Percentiles rank a stretch among this genome's conserved stretches.
Evolutionary conservation across 257 asterid genomes (phyloP).

Genomic region (Parsonsia alboflavescens): DNA sequence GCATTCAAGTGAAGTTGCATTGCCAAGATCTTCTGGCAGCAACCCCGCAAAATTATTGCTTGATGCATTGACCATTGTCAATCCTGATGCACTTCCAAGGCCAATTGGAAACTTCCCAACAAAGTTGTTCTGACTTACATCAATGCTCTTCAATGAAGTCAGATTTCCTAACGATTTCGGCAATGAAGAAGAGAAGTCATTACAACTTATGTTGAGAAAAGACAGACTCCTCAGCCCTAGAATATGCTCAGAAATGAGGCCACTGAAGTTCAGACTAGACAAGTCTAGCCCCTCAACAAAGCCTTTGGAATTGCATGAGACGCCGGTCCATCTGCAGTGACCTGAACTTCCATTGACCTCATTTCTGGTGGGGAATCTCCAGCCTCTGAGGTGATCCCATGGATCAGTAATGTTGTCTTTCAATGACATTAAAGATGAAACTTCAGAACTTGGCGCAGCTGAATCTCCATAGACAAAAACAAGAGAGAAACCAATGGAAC

Average conservation of each 20-base stretch:
- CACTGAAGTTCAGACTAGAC: constrained; percentile 51
- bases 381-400: constrained; percentile 33
- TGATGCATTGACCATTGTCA: constrained; percentile 42
- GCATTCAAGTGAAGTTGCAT: constrained; percentile 38
- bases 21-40: constrained; percentile 46
- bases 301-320: constrained; percentile 44
- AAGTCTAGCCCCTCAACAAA: constrained; percentile 42
- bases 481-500: constrained; percentile 45
- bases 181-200: constrained; percentile 40
- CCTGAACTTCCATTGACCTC: constrained; percentile 9
- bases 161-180: constrained; percentile 35
- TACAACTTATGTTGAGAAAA: constrained; percentile 42
- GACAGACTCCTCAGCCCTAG: constrained; percentile 26
- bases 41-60: constrained; percentile 57
- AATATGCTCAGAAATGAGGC: constrained; percentile 34
- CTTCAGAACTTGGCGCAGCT: constrained; percentile 22
- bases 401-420: constrained; percentile 62
- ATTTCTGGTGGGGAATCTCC: constrained; percentile 31
- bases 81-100: constrained; percentile 28
- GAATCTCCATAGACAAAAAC: constrained; percentile 39
- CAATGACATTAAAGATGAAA: constrained; percentile 40
- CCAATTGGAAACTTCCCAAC: constrained; percentile 38
- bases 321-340: constrained; percentile 56
- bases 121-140: constrained; percentile 54
- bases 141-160: constrained; percentile 36